Evolutionary conservation across 2,329 filamentous ascomycete species (phyloP), one percentile per base, ranked within the genome.

Genomic region (Epichloe amarillans): DNA sequence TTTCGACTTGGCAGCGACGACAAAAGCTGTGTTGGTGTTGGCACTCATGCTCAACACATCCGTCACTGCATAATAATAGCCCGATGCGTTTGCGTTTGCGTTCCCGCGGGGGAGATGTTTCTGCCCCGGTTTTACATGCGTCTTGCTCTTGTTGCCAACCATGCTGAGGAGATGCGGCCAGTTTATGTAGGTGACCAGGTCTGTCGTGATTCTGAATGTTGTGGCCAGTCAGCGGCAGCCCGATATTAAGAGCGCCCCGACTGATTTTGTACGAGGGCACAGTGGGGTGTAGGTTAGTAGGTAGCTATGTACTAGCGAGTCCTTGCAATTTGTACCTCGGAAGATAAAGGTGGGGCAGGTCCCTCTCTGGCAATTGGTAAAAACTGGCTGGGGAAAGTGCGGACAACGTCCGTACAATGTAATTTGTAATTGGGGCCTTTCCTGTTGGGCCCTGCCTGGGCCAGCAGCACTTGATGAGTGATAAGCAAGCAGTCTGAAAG

Each of bases 1-100:
- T 60, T 76, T 77, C 66, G 77, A 79, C 64, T 70, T 74, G 30
- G 58, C 19, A 26, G 50, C 35, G 44, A 61, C 57, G 15, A 57
- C 55, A 43, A 59, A 51, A 23, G 53, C 45, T 14, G 50, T n/a
- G n/a, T 10, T 43, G 36, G 35, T 50, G 17, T 42, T 14, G 14
- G 49, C 30, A 30, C 26, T 39, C 38, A 45, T 49, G 46, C 49
- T 21, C 26, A 15, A 39, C 21, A 44, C 38, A 39, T 17, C 33
- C 26, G 19, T 36, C 33, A 41, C 26, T 30, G 36, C 47, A 30
- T 46, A 30, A 30, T 30, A 38, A 10, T 30, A 38, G 26, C 47
- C 46, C n/a, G 51, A 33, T n/a, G 36, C 21, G 38, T 17, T 46
- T 19, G 33, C 41, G 17, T 39, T 35, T 19, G 33, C 41, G 17